Evolutionary conservation across 2,329 filamentous ascomycete genomes (phyloP).

Genomic region (Botrytis fragariae): DNA sequence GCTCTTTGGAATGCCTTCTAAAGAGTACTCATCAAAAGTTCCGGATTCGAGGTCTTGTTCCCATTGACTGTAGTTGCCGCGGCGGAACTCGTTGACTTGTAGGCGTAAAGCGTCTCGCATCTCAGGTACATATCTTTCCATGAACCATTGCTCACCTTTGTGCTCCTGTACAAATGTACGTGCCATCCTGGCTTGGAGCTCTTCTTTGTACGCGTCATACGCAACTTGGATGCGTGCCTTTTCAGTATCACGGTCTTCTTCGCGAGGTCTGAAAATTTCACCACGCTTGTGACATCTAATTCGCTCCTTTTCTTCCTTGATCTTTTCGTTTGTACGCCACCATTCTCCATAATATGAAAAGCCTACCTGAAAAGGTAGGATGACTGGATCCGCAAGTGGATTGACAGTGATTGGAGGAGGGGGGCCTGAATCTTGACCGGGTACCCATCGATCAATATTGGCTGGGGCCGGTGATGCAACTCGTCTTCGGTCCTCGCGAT

Average conservation of each 20-base stretch:
- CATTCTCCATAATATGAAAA: slow-evolving; percentile 86
- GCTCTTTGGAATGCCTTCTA: slow-evolving; percentile 91
- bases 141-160: slow-evolving; percentile 97
- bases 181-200: slow-evolving; percentile 75
- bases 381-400: slow-evolving; percentile 68
- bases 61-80: slow-evolving; percentile 80
- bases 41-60: slow-evolving; percentile 81
- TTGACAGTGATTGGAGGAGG: slow-evolving; percentile 54
- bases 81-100: slow-evolving; percentile 77
- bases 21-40: slow-evolving; percentile 87
- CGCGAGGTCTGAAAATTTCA: slow-evolving; percentile 60
- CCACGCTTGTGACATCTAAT: slow-evolving; percentile 66
- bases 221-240: slow-evolving; percentile 72
- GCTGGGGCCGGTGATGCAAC: slow-evolving; percentile 54
- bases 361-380: slow-evolving; percentile 74
- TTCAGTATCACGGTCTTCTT: slow-evolving; percentile 77
- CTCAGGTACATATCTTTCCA: slow-evolving; percentile 86
- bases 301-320: slow-evolving; percentile 78
- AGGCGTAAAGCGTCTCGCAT: slow-evolving; percentile 71
- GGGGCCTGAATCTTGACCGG: slow-evolving; percentile 60
- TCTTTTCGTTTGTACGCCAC: slow-evolving; percentile 79
- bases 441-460: slow-evolving; percentile 82
- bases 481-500: slow-evolving; percentile 61
- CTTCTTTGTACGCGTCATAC: slow-evolving; percentile 66
- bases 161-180: slow-evolving; percentile 87